Evolutionary conservation across 495 filamentous ascomycete species (phyloP).

Genomic region (Xylaria cubensis): DNA sequence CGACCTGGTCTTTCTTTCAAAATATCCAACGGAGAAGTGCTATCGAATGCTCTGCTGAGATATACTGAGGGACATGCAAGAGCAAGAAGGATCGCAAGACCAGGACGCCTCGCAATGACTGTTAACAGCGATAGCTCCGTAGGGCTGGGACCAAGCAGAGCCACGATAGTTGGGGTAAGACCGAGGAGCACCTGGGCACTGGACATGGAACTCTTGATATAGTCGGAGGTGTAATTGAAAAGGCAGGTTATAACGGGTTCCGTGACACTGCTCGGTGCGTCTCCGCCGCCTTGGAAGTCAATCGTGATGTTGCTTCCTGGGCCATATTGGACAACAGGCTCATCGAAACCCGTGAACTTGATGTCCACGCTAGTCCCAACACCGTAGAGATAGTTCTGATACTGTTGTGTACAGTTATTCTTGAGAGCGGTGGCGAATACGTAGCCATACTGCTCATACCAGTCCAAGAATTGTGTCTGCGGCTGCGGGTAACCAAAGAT

Average conservation of each 20-base stretch:
- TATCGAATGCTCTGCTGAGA: conserved; percentile 33
- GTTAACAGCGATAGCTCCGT: conserved; percentile 33
- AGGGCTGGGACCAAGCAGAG: conserved; percentile 32
- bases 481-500: not conserved
- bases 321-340: not conserved
- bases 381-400: conserved; percentile 27
- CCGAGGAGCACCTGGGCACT: conserved; percentile 36
- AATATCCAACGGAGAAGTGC: conserved; percentile 32
- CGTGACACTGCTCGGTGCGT: conserved; percentile 14
- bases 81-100: conserved; percentile 33
- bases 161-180: conserved; percentile 32
- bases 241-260: conserved; percentile 34
- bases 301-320: conserved; percentile 9
- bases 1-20: not conserved
- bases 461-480: conserved; percentile 21
- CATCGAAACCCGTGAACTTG: not conserved
- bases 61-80: conserved; percentile 33
- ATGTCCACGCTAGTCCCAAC: not conserved
- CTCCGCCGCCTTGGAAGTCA: conserved; percentile 4
- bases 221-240: conserved; percentile 30
- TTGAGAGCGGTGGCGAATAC: conserved; percentile 21
- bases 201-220: conserved; percentile 31
- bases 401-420: conserved; percentile 21
- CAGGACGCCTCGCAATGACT: conserved; percentile 32
- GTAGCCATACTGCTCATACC: conserved; percentile 29